phyloP scores from a whole-genome alignment of 495 filamentous ascomycete species.

The Aspergillus haitiensis region DNA sequence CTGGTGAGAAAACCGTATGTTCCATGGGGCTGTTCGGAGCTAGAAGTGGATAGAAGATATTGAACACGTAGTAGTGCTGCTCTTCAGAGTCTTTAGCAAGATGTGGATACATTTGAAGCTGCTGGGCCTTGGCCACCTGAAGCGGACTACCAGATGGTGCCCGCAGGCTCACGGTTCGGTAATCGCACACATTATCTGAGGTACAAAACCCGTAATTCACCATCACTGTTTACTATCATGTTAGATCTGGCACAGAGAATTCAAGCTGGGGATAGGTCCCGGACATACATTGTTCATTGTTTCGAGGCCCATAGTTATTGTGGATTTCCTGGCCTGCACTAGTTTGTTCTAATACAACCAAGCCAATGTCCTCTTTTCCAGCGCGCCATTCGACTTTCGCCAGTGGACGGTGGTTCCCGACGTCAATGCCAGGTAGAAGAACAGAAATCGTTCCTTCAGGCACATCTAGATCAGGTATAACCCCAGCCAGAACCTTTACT shows the following conservation, averaged over 20 bases:
- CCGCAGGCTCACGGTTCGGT: slow-evolving; percentile 48
- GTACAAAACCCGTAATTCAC: slow-evolving; percentile 70
- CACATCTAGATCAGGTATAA: slow-evolving; percentile 32
- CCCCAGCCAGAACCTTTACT: slow-evolving; percentile 44
- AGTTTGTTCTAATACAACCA: slow-evolving; percentile 50
- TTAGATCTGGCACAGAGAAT: not conserved
- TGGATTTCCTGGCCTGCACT: slow-evolving; percentile 54
- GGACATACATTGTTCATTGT: slow-evolving; percentile 63
- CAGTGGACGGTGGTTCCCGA: slow-evolving; percentile 58
- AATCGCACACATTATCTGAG: slow-evolving; percentile 56
- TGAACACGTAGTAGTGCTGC: slow-evolving; percentile 49
- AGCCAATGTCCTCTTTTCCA: slow-evolving; percentile 43
- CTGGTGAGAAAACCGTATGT: slow-evolving; percentile 47
- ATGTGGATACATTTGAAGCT: slow-evolving; percentile 37
- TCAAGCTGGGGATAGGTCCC: not conserved
- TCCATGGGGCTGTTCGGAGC: slow-evolving; percentile 39
- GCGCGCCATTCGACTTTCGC: slow-evolving; percentile 64
- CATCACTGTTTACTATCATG: slow-evolving; percentile 45
- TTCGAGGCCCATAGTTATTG: slow-evolving; percentile 70
- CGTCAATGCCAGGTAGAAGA: slow-evolving; percentile 62
- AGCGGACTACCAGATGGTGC: slow-evolving; percentile 46
- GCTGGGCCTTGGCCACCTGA: slow-evolving; percentile 35
- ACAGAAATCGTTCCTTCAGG: slow-evolving; percentile 48
- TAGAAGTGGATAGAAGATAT: slow-evolving; percentile 44
- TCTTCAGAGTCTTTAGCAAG: slow-evolving; percentile 36